Percentiles rank a stretch among this genome's conserved stretches.
Evolutionary conservation across 805 yeast species (phyloP).

Genomic region (Yarrowia divulgata): DNA sequence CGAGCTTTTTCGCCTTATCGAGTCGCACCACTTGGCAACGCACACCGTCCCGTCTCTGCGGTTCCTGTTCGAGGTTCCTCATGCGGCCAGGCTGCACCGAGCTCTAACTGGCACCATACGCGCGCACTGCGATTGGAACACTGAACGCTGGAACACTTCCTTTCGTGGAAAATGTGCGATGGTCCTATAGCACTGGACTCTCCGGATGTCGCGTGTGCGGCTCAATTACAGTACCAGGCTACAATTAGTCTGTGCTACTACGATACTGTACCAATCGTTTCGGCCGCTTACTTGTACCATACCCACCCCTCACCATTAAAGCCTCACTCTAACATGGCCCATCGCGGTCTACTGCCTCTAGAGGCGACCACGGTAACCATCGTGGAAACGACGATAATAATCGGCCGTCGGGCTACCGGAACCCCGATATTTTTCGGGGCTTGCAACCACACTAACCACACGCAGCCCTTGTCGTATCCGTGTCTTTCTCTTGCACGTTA

Average conservation of each 20-base stretch:
- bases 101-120: slow-evolving; percentile 28
- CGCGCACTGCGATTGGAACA: slow-evolving; percentile 15
- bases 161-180: too few relatives aligned
- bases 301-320: slow-evolving; percentile 1
- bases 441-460: background rate
- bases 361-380: too few relatives aligned
- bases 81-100: slow-evolving; percentile 4
- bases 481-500: background rate
- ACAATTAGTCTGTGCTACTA: too few relatives aligned
- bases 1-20: background rate
- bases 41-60: too few relatives aligned
- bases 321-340: slow-evolving; percentile 6
- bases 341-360: too few relatives aligned
- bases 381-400: too few relatives aligned
- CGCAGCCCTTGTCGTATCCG: background rate
- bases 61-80: background rate
- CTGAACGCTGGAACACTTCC: background rate
- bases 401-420: too few relatives aligned
- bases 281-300: too few relatives aligned
- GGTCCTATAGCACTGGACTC: too few relatives aligned
- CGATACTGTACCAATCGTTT: too few relatives aligned
- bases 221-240: background rate
- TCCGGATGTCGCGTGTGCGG: slow-evolving; percentile 12
- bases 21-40: slow-evolving; percentile 17
- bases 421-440: background rate